Conservation (phyloP, 2,329 filamentous ascomycete genomes). For the Apiospora pterosperma region DNA sequence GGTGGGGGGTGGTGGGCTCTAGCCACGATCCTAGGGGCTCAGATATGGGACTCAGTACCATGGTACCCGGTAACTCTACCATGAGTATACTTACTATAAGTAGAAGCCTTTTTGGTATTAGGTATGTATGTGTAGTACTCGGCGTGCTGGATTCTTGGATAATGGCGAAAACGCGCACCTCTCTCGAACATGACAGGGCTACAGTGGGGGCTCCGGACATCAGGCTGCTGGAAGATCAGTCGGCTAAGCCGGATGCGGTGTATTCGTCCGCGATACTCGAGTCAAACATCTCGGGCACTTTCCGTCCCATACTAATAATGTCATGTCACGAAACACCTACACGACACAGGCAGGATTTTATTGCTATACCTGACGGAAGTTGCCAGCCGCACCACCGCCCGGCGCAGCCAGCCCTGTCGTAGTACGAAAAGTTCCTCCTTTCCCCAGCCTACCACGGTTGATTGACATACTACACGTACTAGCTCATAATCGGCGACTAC, state of each 20-base stretch:
- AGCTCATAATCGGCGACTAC: not conserved
- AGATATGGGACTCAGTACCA: not conserved
- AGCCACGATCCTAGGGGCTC: not conserved
- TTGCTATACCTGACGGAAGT: not conserved
- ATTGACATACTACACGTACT: not conserved
- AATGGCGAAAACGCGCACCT: no score
- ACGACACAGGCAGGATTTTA: not conserved
- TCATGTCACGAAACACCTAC: not conserved
- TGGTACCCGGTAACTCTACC: not conserved
- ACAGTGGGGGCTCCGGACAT: not conserved
- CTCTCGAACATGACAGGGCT: not conserved
- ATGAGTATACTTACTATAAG: not conserved
- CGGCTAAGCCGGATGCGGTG: not conserved
- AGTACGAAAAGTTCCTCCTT: not conserved
- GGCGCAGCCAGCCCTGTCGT: not conserved
- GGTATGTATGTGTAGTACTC: no score
- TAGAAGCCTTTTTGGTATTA: not conserved
- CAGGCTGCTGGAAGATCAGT: not conserved
- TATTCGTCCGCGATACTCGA: not conserved
- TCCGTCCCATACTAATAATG: not conserved
- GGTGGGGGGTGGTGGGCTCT: not conserved
- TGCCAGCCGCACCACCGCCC: not conserved
- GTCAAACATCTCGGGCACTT: not conserved
- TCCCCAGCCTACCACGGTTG: not conserved
- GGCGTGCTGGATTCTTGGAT: no score